Percentiles rank a stretch among this genome's conserved stretches.
Evolutionary conservation across 1,284 basidiomycete species (phyloP).

Genomic region (Blastosporella zonata): DNA sequence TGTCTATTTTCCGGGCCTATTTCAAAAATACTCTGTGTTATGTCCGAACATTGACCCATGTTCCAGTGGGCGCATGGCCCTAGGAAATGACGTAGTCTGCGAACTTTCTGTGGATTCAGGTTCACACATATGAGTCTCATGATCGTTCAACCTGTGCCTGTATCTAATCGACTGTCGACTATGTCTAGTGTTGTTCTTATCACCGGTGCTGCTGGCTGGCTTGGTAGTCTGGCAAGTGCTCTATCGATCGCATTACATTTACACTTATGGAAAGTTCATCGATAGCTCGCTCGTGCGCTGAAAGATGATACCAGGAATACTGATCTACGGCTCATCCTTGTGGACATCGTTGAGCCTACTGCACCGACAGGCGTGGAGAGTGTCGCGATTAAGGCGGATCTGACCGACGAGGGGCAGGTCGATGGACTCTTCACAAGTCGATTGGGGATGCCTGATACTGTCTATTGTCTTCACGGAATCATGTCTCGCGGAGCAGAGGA

Average conservation of each 20-base stretch:
- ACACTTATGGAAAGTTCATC: background rate
- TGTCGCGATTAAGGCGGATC: constrained; percentile 46
- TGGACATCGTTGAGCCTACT: constrained; percentile 51
- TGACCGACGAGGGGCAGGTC: constrained; percentile 42
- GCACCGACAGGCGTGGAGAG: constrained; percentile 35
- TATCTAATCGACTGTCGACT: constrained; percentile 16
- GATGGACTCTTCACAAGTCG: constrained; percentile 38
- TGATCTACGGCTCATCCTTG: constrained; percentile 48
- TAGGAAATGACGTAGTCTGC: constrained; percentile 1
- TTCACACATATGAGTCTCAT: background rate
- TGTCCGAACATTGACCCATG: background rate
- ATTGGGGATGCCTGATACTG: constrained; percentile 40
- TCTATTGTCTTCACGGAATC: constrained; percentile 64
- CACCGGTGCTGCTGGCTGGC: constrained; percentile 51
- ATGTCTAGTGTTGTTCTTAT: constrained; percentile 44
- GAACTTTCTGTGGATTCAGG: constrained; percentile 16
- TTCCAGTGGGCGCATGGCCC: constrained; percentile 8
- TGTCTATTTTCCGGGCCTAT: background rate
- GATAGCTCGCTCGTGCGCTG: constrained; percentile 36
- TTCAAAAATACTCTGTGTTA: background rate
- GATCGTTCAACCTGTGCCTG: background rate
- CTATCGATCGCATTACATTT: background rate
- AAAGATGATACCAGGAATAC: constrained; percentile 34
- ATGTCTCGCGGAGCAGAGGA: constrained; percentile 70
- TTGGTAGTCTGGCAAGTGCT: constrained; percentile 37